phyloP scores from a whole-genome alignment of 306 rosid genomes.

The Bauhinia variegata region DNA sequence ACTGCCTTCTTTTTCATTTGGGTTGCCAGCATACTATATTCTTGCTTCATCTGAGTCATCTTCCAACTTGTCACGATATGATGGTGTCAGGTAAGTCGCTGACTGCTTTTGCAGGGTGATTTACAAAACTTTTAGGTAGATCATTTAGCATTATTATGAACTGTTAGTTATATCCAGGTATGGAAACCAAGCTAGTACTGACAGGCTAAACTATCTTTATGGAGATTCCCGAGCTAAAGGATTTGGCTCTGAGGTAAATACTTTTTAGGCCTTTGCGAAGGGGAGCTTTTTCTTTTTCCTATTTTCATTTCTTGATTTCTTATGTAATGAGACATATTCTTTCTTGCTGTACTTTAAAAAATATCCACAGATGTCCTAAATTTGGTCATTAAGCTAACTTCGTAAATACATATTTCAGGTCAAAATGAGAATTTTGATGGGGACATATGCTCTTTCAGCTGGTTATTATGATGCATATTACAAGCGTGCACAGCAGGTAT shows the following conservation, averaged over 20 bases:
- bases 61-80: slow-evolving; percentile 96
- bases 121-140: neutral
- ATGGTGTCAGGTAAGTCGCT: slow-evolving; percentile 73
- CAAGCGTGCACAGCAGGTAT: slow-evolving; percentile 99
- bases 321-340: neutral
- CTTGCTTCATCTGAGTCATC: slow-evolving; percentile 93
- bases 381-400: slow-evolving; percentile 12
- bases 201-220: slow-evolving; percentile 74
- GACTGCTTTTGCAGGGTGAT: neutral
- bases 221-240: slow-evolving; percentile 85
- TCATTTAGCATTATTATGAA: slow-evolving; percentile 17
- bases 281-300: neutral
- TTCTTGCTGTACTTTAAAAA: slow-evolving; percentile 2
- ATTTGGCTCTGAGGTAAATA: slow-evolving; percentile 85
- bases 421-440: slow-evolving; percentile 94
- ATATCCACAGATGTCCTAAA: slow-evolving; percentile 13
- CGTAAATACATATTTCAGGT: slow-evolving; percentile 59
- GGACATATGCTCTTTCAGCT: slow-evolving; percentile 96
- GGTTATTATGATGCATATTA: slow-evolving; percentile 98
- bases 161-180: slow-evolving; percentile 57
- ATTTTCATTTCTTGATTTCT: slow-evolving; percentile 11
- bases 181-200: slow-evolving; percentile 76
- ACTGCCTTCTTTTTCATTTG: slow-evolving; percentile 93
- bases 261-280: neutral
- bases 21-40: slow-evolving; percentile 95